Conservation (phyloP, 2,329 filamentous ascomycete genomes). For the Penicillium hordei region DNA sequence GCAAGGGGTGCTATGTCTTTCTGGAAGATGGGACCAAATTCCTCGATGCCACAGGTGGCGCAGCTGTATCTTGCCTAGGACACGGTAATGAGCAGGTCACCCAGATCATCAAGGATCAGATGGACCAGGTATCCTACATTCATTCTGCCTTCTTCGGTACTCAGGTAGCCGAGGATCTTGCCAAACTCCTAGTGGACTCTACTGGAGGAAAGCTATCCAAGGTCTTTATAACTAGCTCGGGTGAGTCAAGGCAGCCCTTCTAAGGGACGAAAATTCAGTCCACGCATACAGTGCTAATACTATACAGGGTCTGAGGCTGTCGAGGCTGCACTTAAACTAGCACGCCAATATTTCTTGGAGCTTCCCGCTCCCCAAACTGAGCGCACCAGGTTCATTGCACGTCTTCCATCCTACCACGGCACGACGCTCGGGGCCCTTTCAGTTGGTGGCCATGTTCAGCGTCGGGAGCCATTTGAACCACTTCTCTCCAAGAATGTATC, state of each 20-base stretch:
- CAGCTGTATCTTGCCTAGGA: slow-evolving; percentile 70
- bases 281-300: not conserved
- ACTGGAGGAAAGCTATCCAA: slow-evolving; percentile 55
- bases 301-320: slow-evolving; percentile 63
- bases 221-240: slow-evolving; percentile 59
- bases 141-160: slow-evolving; percentile 61
- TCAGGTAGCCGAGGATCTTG: slow-evolving; percentile 54
- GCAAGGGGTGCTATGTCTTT: slow-evolving; percentile 53
- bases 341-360: slow-evolving; percentile 66
- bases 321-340: slow-evolving; percentile 67
- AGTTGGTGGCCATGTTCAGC: slow-evolving; percentile 60
- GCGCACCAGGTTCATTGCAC: slow-evolving; percentile 62
- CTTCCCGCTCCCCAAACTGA: slow-evolving; percentile 52
- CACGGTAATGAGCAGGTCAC: slow-evolving; percentile 63
- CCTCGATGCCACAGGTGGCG: slow-evolving; percentile 71
- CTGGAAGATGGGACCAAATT: slow-evolving; percentile 59
- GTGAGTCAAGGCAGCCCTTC: slow-evolving; percentile 34
- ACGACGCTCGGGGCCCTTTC: slow-evolving; percentile 65
- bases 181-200: slow-evolving; percentile 50
- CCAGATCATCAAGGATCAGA: slow-evolving; percentile 60
- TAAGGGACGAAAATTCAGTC: not conserved
- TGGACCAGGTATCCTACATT: slow-evolving; percentile 60
- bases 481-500: slow-evolving; percentile 58
- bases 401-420: slow-evolving; percentile 68
- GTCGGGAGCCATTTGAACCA: slow-evolving; percentile 62